Conservation (phyloP, 2,329 filamentous ascomycete species). For the Cladosporium halotolerans region DNA sequence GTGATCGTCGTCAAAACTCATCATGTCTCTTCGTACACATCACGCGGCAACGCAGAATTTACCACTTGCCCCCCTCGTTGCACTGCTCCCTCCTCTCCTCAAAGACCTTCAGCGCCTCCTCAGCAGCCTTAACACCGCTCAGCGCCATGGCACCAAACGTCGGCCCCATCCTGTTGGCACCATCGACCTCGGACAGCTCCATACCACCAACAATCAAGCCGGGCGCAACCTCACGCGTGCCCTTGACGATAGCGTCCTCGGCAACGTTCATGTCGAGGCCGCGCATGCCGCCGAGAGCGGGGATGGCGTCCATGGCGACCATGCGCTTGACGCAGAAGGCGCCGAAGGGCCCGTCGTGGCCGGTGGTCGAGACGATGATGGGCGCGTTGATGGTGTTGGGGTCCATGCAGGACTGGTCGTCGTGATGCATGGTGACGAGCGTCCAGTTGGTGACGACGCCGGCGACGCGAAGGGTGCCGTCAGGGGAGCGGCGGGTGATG, state of each 20-base stretch:
- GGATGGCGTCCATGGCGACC: conserved; percentile 77
- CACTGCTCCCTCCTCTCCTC: conserved; percentile 74
- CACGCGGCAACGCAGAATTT: not conserved
- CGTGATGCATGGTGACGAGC: conserved; percentile 59
- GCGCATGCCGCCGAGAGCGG: conserved; percentile 84
- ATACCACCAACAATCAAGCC: conserved; percentile 91
- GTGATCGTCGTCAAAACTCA: not conserved
- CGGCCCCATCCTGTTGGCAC: conserved; percentile 81
- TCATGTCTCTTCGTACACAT: not conserved
- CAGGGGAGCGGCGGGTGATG: conserved; percentile 64
- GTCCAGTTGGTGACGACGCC: conserved; percentile 97
- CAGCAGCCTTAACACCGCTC: conserved; percentile 82
- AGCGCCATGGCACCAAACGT: conserved; percentile 88
- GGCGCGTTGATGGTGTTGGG: conserved; percentile 95
- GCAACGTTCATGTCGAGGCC: conserved; percentile 87
- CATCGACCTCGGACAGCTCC: conserved; percentile 30
- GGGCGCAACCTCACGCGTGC: conserved; percentile 79
- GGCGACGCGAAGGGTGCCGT: conserved; percentile 59
- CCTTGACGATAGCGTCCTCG: conserved; percentile 90
- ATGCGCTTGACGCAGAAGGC: conserved; percentile 88
- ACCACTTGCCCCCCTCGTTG: conserved; percentile 35
- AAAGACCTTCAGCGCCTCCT: conserved; percentile 73
- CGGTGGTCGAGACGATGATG: conserved; percentile 80
- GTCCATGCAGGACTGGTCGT: conserved; percentile 81
- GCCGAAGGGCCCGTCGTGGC: conserved; percentile 85